Evolutionary conservation across 257 asterid species (phyloP).

Genomic region (Schizonepeta tenuifolia): DNA sequence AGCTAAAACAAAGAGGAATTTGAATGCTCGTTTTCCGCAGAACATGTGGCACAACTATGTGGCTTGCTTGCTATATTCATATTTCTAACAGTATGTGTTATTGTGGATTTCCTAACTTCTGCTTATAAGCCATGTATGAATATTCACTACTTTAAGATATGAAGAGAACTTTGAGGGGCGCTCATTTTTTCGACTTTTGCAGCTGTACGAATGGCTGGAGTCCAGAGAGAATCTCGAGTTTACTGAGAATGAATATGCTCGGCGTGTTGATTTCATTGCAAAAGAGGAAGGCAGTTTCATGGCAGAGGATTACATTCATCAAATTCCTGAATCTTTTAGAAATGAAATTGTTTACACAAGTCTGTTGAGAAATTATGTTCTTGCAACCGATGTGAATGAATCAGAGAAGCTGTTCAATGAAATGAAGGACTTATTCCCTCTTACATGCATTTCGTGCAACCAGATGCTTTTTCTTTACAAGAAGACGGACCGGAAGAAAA

Average conservation of each 20-base stretch:
- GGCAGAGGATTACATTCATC: constrained; percentile 66
- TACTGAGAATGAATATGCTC: constrained; percentile 54
- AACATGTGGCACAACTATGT: too few relatives aligned
- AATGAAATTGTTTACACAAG: constrained; percentile 57
- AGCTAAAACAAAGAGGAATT: too few relatives aligned
- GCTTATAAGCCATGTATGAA: too few relatives aligned
- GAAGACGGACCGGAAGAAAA: constrained; percentile 57
- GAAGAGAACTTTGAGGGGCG: background rate
- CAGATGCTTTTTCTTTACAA: constrained; percentile 75
- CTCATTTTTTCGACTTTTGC: constrained; percentile 37
- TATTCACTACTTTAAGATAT: too few relatives aligned
- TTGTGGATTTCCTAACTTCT: too few relatives aligned
- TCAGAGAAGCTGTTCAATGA: constrained; percentile 69
- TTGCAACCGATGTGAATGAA: constrained; percentile 42
- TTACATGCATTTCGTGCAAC: constrained; percentile 60
- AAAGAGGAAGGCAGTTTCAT: constrained; percentile 59
- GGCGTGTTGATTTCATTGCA: constrained; percentile 68
- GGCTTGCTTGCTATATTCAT: constrained; percentile 16
- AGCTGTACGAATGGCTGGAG: constrained; percentile 83
- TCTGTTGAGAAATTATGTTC: constrained; percentile 64
- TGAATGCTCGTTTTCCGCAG: constrained; percentile 16
- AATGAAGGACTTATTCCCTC: constrained; percentile 60
- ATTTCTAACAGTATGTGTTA: background rate
- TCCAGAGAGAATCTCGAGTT: constrained; percentile 48
- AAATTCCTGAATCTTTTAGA: constrained; percentile 64